Base-by-base conservation (phyloP, 2,329 filamentous ascomycete genomes). In the Cadophora malorum region DNA sequence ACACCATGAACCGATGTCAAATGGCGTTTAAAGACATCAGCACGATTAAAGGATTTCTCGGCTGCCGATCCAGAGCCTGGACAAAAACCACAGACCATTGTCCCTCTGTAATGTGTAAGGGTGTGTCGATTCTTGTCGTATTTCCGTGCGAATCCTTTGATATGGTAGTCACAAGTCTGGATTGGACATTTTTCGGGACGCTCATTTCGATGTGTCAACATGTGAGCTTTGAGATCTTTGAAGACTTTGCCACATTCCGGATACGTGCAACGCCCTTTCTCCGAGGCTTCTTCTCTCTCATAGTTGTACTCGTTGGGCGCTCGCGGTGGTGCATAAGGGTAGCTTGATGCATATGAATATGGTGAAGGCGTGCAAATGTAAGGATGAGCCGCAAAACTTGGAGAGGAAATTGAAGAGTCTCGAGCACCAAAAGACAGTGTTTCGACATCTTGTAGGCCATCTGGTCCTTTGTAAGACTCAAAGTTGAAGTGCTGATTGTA, bases 121-220 rank as follows among this genome's bases (percentile, higher is more conserved):
- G 95, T 97, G 78, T 99, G 96, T 14, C 96, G 85, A 79, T 98
- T 98, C 84, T 97, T 97, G 82, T 98, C 96, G 78, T 98, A 99
- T 80, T 98, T 98, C 69, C 95, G 87, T 4, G 95, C 95, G 76
- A 98, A 98, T 0, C 95, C 95, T 79, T 97, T 98, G 74, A 87
- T 86, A 80, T 97, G 92, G 78, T 97, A 98, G 75, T 97, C 94
- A 83, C 95, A 98, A 2, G 90, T 94, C 65, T 90, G 85, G 69
- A 98, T 97, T 0, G 95, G 95, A 78, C 96, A 98, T 79, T 98
- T 98, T 77, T 98, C 95, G 0, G 96, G 96, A 31, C 96, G 86
- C 80, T 97, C 94, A 68, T 91, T 91, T 81, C 96, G 93, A 79
- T 99, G 96, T 0, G 96, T 99, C 73, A 98, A 87, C 92, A 97